phyloP scores from a whole-genome alignment of 1,284 basidiomycete genomes.

The Sporisorium scitamineum region DNA sequence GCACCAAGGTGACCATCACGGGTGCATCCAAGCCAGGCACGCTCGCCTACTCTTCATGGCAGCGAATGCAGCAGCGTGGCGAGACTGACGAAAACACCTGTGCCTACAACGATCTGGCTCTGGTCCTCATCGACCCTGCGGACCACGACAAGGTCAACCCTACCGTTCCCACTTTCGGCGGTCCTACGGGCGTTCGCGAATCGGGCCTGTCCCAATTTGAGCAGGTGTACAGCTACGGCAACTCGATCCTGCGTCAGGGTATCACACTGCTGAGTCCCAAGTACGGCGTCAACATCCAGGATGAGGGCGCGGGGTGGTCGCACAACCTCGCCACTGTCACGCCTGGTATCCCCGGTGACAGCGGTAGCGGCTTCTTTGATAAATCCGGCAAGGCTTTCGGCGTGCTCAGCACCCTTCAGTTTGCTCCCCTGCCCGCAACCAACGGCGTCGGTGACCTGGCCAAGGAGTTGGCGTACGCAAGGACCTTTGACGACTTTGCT shows the following conservation, averaged over 20 bases:
- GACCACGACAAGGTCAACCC: conserved; percentile 56
- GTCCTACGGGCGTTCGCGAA: conserved; percentile 43
- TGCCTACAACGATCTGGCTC: conserved; percentile 53
- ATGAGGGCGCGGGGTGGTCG: conserved; percentile 52
- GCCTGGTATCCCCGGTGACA: conserved; percentile 57
- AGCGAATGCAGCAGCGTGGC: conserved; percentile 50
- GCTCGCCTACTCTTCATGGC: conserved; percentile 52
- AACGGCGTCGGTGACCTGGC: conserved; percentile 53
- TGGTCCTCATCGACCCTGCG: conserved; percentile 52
- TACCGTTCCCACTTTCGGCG: conserved; percentile 53
- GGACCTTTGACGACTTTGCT: conserved; percentile 46
- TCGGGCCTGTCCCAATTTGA: conserved; percentile 32
- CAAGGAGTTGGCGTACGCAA: conserved; percentile 46
- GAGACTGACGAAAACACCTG: conserved; percentile 51
- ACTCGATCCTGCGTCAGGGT: conserved; percentile 55
- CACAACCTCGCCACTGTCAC: conserved; percentile 43
- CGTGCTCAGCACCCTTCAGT: conserved; percentile 48
- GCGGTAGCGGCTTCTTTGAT: conserved; percentile 52
- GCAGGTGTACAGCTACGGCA: conserved; percentile 55
- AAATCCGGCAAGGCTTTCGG: conserved; percentile 47
- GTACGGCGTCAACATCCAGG: conserved; percentile 48
- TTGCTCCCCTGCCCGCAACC: conserved; percentile 46
- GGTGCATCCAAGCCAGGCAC: conserved; percentile 47
- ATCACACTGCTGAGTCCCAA: conserved; percentile 51
- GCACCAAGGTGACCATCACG: conserved; percentile 48